Base-by-base conservation (phyloP, 1,284 basidiomycete genomes). In the Ceratorhiza oryzae-sativae region DNA sequence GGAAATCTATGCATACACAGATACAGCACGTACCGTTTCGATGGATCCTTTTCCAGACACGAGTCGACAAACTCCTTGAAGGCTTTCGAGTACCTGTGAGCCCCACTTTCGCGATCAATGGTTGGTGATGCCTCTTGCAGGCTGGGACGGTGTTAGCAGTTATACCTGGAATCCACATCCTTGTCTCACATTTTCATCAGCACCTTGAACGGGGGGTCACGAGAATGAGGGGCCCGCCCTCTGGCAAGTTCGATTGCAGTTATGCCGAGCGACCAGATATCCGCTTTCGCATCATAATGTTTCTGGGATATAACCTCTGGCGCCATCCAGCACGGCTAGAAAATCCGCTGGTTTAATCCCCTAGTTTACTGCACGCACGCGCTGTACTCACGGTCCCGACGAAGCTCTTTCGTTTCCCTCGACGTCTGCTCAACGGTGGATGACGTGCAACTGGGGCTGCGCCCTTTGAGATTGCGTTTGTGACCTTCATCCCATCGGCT, bases 231-330 rank as follows among this genome's bases (percentile, higher is more conserved):
- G 0, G 94, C 92, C 15, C 91, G 87, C 0, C 94, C 94, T 76
- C 92, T 90, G 0, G 91, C 85, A 25, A 96, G 84, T 79, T 96
- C 94, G 48, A 95, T 83, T 5, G 94, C 92, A 15, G 92, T 95
- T 75, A 96, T 94, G 30, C 92, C 94, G 78, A 95, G 93, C 51
- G 91, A 93, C 93, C 93, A 96, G 73, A 96, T 94, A 77, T 95
- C 94, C 51, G 93, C 92, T 53, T 61, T 61, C n/a, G 56, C 71
- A 78, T 94, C 93, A 79, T 96, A 96, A 74, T 89, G 88, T 75
- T 87, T 88, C 67, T 93, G 90, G 76, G 91, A 87, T 58, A 96
- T 92, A 30, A 96, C 86, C 76, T 96, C 94, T 1, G 94, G 94
- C 0, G 94, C 93, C 94, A 96, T 96, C 92, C 93, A 96, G 78